Evolutionary conservation across 257 asterid genomes (phyloP).

Genomic region (Solanum boliviense): DNA sequence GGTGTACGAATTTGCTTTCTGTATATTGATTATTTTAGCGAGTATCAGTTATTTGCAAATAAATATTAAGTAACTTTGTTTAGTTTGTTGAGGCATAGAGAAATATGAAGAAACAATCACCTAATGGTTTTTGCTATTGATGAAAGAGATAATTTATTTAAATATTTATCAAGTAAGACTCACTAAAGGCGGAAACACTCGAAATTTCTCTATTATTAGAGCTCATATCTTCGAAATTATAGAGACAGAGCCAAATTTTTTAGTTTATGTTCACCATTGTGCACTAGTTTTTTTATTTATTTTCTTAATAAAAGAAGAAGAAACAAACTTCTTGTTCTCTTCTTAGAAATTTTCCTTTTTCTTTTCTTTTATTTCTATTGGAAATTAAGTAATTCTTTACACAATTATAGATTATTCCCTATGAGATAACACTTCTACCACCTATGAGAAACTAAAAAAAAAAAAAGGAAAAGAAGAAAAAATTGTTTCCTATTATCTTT

Average conservation of each 20-base stretch:
- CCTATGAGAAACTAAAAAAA: background rate
- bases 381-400: background rate
- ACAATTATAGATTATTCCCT: background rate
- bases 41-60: background rate
- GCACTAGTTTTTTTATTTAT: background rate
- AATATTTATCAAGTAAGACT: background rate
- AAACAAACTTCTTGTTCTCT: background rate
- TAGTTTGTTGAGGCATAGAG: background rate
- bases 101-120: background rate
- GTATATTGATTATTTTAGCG: background rate
- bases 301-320: background rate
- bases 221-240: fast-evolving
- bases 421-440: background rate
- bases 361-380: background rate
- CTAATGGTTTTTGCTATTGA: fast-evolving
- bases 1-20: no score
- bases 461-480: no score
- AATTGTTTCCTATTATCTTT: no score
- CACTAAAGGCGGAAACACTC: fast-evolving
- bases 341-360: background rate
- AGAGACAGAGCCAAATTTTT: fast-evolving
- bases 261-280: background rate
- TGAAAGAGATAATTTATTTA: background rate
- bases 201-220: fast-evolving
- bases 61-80: background rate